Conservation (phyloP, 2,329 filamentous ascomycete species). For the Cercospora sp. region DNA sequence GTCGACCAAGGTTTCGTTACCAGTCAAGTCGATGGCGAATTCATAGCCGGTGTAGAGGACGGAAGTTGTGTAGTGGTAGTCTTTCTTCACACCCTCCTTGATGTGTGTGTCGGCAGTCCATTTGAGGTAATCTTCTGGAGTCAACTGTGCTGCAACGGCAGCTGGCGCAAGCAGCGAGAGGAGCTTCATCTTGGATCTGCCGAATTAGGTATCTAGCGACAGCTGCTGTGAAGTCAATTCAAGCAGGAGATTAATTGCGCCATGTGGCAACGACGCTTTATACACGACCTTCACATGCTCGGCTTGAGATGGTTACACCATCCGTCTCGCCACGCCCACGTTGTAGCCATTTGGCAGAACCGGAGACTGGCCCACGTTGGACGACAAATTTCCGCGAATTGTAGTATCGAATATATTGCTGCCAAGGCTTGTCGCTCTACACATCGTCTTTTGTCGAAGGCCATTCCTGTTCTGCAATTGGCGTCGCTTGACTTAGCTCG, state of each 20-base stretch:
- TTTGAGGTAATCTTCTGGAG: slow-evolving; percentile 22
- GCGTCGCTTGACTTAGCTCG: slow-evolving; percentile 8
- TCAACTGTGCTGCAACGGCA: slow-evolving; percentile 10
- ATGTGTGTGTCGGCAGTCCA: slow-evolving; percentile 25
- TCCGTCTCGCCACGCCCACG: background rate
- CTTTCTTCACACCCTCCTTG: slow-evolving; percentile 19
- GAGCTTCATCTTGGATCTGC: slow-evolving; percentile 16
- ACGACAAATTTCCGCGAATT: slow-evolving; percentile 6
- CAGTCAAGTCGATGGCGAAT: slow-evolving; percentile 22
- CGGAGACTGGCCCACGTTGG: background rate
- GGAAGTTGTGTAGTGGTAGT: slow-evolving; percentile 24
- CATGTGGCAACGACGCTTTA: background rate
- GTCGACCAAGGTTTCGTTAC: slow-evolving; percentile 24
- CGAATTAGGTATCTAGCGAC: background rate
- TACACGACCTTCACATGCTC: background rate
- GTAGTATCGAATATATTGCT: slow-evolving; percentile 12
- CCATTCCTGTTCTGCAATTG: slow-evolving; percentile 1
- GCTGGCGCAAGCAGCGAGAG: slow-evolving; percentile 7
- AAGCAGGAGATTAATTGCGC: background rate
- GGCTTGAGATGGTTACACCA: background rate
- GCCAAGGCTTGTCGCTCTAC: slow-evolving; percentile 5
- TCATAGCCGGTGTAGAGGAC: slow-evolving; percentile 27
- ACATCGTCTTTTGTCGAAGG: background rate
- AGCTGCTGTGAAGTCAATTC: background rate
- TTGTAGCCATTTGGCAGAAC: slow-evolving; percentile 8